Evolutionary conservation across 306 rosid species (phyloP).

Genomic region (Hippophae tibetana): DNA sequence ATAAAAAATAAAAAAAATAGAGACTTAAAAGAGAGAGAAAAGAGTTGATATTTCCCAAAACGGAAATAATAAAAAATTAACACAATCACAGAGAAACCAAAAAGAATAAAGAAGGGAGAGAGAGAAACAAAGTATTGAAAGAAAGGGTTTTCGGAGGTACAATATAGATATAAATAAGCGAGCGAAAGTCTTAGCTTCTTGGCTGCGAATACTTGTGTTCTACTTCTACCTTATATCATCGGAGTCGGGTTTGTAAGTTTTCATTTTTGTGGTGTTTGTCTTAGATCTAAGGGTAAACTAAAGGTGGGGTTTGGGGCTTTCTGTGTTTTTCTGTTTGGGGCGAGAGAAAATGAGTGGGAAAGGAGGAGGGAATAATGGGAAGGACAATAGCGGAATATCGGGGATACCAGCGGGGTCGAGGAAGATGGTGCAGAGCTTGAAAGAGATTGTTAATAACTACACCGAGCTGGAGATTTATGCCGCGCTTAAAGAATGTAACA

Average conservation of each 20-base stretch:
- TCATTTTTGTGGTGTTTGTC: background rate
- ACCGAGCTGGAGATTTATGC: slow-evolving; percentile 95
- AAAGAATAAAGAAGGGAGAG: slow-evolving; percentile 5
- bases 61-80: background rate
- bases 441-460: slow-evolving; percentile 75
- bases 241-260: background rate
- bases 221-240: background rate
- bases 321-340: slow-evolving; percentile 3
- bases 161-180: slow-evolving; percentile 3
- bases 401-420: slow-evolving; percentile 71
- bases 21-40: background rate
- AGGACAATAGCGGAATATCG: slow-evolving; percentile 50
- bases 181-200: background rate
- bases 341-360: slow-evolving; percentile 54
- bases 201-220: slow-evolving; percentile 4
- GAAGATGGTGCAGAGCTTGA: slow-evolving; percentile 88
- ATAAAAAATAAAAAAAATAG: background rate
- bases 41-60: background rate
- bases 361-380: slow-evolving; percentile 37
- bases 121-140: background rate
- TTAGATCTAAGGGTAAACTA: slow-evolving; percentile 36
- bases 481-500: slow-evolving; percentile 85
- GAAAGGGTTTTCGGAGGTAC: slow-evolving; percentile 30
- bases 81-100: slow-evolving; percentile 1
- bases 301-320: too few relatives aligned